These are phyloP conservation scores for Neurospora sp. DNA, from an alignment of 495 filamentous ascomycete species.

Conservation along the genomic window DNA sequence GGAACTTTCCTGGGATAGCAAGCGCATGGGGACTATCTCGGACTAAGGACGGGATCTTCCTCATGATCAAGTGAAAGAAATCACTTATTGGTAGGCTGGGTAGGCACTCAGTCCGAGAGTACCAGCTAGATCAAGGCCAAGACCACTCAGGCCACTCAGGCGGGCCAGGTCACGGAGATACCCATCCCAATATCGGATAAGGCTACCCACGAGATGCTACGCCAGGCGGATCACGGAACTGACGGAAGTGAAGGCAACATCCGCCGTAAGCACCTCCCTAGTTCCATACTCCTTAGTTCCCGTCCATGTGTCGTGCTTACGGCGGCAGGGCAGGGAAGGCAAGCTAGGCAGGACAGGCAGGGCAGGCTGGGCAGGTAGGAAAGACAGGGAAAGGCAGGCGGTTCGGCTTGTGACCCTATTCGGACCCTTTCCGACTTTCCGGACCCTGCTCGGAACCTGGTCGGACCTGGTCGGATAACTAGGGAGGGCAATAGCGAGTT, in stretches of 20 bases:
- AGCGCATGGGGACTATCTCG: too few species aligned
- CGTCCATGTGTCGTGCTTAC: background rate
- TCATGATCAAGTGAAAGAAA: background rate
- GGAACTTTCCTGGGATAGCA: background rate
- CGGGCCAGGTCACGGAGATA: background rate
- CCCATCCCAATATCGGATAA: background rate
- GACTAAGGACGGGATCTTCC: background rate
- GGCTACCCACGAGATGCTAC: background rate
- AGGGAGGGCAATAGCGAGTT: background rate
- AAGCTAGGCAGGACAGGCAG: too few species aligned
- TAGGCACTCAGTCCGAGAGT: background rate
- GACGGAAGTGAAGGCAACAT: background rate
- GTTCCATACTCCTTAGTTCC: background rate
- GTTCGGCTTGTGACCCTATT: background rate
- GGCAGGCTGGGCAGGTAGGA: too few species aligned
- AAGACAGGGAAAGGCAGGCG: background rate
- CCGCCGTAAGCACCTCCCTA: background rate
- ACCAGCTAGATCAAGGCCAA: background rate
- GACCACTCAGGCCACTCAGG: too few species aligned
- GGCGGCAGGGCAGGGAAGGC: background rate
- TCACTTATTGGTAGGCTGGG: background rate
- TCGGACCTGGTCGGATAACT: background rate
- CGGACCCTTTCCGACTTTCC: background rate
- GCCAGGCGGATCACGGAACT: background rate
- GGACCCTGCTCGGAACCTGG: background rate